These are phyloP conservation scores for Senna siamea DNA, from an alignment of 306 rosid genomes.

Conservation along the genomic window DNA sequence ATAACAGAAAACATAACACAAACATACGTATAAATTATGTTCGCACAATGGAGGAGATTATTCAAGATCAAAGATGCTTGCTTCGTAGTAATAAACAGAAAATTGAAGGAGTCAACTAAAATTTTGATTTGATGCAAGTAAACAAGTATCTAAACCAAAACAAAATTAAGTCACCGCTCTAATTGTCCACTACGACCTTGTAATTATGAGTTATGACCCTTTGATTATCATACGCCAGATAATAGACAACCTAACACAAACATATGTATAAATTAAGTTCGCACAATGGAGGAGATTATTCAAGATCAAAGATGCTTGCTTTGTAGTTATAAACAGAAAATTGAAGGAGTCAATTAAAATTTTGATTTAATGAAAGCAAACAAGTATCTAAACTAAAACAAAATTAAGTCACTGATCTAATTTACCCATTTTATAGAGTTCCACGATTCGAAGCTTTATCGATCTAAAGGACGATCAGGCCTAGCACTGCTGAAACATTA, in stretches of 20 bases:
- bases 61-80: slow-evolving; percentile 25
- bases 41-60: neutral
- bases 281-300: neutral
- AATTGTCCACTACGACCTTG: too few relatives aligned
- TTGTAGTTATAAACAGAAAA: neutral
- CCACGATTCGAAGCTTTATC: slow-evolving; percentile 37
- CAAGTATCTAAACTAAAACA: neutral
- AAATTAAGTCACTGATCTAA: slow-evolving; percentile 31
- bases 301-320: slow-evolving; percentile 20
- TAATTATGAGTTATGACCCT: too few relatives aligned
- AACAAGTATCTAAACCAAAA: neutral
- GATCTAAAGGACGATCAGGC: slow-evolving; percentile 15
- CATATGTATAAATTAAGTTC: too few relatives aligned
- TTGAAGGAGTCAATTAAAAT: neutral
- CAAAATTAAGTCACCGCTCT: slow-evolving; percentile 30
- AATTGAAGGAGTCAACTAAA: neutral
- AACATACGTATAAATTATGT: too few relatives aligned
- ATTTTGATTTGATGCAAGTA: neutral
- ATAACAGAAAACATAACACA: too few relatives aligned
- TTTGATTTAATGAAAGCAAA: slow-evolving; percentile 1
- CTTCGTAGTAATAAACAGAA: neutral
- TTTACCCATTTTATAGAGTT: slow-evolving; percentile 2
- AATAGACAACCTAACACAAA: too few relatives aligned
- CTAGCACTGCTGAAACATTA: neutral
- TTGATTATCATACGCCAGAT: too few relatives aligned